Base-by-base conservation (phyloP, 73 alveolate genomes). In the Paramecium sexaurelia region DNA sequence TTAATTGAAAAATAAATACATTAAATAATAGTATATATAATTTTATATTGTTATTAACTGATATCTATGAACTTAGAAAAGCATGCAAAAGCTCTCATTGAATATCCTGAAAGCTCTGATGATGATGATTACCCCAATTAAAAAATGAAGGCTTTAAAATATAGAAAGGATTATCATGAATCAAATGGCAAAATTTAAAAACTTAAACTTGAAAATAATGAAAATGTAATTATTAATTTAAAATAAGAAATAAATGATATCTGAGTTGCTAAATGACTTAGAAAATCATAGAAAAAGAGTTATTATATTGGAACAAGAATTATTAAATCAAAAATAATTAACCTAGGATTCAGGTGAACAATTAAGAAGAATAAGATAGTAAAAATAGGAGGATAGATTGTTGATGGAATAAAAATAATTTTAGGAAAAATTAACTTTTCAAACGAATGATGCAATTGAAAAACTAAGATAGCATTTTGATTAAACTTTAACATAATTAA, bases 101-200 rank as follows among this genome's bases (percentile, higher is more conserved):
- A 61, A 6, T 61, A 61, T 32, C 83, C 83, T 3, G 19, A 3
- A 32, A 29, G 47, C 19, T 61, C 83, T 61, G 83, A 61, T 26
- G 83, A 61, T 61, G 83, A 61, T 26, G 83, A 61, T 32, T 61
- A 61, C 26, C 83, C 83, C 27, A 61, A 61, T 61, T 61, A 61
- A 26, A 61, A 61, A 61, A 61, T 61, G 83, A 61, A 61, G 24
- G 83, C 83, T 24, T 61, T 61, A 61, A 61, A 61, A 32, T 61
- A 61, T 61, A 61, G 83, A 61, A 61, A 61, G 7, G 83, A 61
- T 32, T 61, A 7, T 61, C 43, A 61, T 29, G 83, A 61, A 61
- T 26, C 83, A 29, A 13, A 61, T 13, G 83, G 26, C 45, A 26
- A 29, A 29, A 32, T 61, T 29, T 9, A 29, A 32, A 61, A 61